A percentile compares a stretch with the other conserved stretches of the same genome.
Conservation (phyloP, 257 asterid genomes). For the Jacaranda mimosifolia region DNA sequence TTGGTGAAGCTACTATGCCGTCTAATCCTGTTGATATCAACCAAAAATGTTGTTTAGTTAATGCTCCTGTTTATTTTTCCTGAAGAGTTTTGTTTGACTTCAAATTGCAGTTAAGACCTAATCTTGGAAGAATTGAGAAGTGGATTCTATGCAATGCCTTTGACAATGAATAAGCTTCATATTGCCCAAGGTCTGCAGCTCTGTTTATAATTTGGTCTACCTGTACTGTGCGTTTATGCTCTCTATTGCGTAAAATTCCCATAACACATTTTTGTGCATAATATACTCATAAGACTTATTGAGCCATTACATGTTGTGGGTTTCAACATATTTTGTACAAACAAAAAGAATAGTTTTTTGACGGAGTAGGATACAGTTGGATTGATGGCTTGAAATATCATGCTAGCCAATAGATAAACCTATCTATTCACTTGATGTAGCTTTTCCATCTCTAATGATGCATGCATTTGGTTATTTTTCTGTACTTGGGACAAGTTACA, state of each 20-base stretch:
- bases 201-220: background rate
- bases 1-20: constrained; percentile 4
- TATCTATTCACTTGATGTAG: constrained; percentile 11
- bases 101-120: constrained; percentile 71
- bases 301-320: constrained; percentile 33
- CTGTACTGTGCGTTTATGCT: background rate
- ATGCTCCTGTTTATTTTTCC: background rate
- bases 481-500: constrained; percentile 65
- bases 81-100: constrained; percentile 26
- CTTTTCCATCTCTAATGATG: constrained; percentile 9
- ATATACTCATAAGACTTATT: constrained; percentile 22
- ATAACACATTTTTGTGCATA: constrained; percentile 1
- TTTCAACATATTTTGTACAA: constrained; percentile 90
- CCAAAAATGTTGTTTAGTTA: constrained; percentile 1
- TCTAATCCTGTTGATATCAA: background rate
- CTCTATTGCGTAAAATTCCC: background rate
- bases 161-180: constrained; percentile 90
- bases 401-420: constrained; percentile 70
- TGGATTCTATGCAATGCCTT: constrained; percentile 94
- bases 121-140: constrained; percentile 95
- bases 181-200: constrained; percentile 82
- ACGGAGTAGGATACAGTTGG: constrained; percentile 99
- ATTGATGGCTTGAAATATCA: constrained; percentile 96
- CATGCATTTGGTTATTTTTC: background rate
- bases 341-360: constrained; percentile 98